Conservation (phyloP, 805 yeast species). For the Yamadazyma takamatsuzukensis region DNA sequence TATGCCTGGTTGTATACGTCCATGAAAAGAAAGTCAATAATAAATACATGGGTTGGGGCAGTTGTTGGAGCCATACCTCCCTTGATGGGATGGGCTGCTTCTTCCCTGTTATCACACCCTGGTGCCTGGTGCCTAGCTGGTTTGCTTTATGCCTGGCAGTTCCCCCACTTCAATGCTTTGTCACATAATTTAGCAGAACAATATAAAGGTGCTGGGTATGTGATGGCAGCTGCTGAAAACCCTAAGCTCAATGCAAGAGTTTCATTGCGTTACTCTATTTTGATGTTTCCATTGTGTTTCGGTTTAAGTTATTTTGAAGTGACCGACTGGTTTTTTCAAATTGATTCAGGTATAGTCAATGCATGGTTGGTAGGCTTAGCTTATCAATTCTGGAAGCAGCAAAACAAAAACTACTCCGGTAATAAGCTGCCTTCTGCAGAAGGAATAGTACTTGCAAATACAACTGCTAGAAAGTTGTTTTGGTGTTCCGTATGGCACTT, state of each 20-base stretch:
- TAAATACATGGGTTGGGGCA: constrained; percentile 98
- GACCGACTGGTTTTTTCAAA: constrained; percentile 74
- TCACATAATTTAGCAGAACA: constrained; percentile 86
- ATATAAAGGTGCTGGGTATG: constrained; percentile 89
- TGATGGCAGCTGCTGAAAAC: constrained; percentile 94
- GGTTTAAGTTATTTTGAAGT: constrained; percentile 75
- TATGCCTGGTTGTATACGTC: constrained; percentile 93
- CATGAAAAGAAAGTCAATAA: constrained; percentile 74
- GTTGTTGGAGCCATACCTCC: constrained; percentile 99
- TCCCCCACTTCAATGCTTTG: constrained; percentile 93
- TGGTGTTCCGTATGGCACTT: constrained; percentile 95
- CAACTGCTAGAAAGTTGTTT: constrained; percentile 78
- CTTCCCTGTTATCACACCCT: constrained; percentile 74
- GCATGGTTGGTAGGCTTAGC: constrained; percentile 84
- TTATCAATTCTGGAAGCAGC: constrained; percentile 82
- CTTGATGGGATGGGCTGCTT: constrained; percentile 96
- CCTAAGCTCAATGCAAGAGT: constrained; percentile 93
- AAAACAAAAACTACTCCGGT: constrained; percentile 51
- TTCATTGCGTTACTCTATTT: constrained; percentile 81
- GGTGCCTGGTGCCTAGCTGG: constrained; percentile 96
- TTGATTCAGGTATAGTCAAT: constrained; percentile 81
- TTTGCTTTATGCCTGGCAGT: constrained; percentile 93
- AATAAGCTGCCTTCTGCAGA: constrained; percentile 45
- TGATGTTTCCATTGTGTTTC: constrained; percentile 91
- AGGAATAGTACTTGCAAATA: constrained; percentile 57